Base-by-base conservation (phyloP, 2,329 filamentous ascomycete genomes). In the Apiospora hydei region DNA sequence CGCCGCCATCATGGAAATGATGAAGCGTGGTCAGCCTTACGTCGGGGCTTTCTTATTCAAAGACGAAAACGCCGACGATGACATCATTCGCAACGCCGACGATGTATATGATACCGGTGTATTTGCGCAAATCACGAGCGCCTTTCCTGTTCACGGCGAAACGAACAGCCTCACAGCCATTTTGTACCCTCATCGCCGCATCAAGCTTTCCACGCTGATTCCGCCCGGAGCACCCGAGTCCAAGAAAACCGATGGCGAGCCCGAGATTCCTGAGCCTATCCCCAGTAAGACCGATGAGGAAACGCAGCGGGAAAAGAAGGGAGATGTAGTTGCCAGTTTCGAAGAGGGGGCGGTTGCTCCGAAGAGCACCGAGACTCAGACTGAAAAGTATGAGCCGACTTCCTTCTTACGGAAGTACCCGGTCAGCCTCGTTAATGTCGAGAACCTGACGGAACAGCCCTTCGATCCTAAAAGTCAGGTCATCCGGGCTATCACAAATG, bases 31-130 rank as follows among this genome's bases (percentile, higher is more conserved):
- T 0, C 97, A 99, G 82, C 97, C 96, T 34, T 99, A 99, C 78
- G 94, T 99, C 53, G 96, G 96, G 74, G 96, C 95, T 3, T 99
- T 99, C 84, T 83, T 99, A 79, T 95, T 98, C 86, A 98, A 98
- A 83, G 95, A 99, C 80, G 96, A 98, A 80, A 93, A 94, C 74
- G 93, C 94, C 74, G 96, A 98, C 81, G 94, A 94, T 80, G 97
- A 99, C 82, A 90, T 97, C 68, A 98, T 99, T 80, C 93, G 96
- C 75, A 95, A 92, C 75, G 87, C 93, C 41, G 93, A 95, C 74
- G 96, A 99, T 78, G 96, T 99, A 43, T 94, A 99, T 82, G 95
- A 98, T 76, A 94, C 97, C 21, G 96, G 96, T 74, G 96, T 98
- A 1, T 99, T 99, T 81, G 97, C 96, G 67, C 96, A 99, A 81